Base-by-base conservation (phyloP, 306 rosid species). In the Rosa rugosa region DNA sequence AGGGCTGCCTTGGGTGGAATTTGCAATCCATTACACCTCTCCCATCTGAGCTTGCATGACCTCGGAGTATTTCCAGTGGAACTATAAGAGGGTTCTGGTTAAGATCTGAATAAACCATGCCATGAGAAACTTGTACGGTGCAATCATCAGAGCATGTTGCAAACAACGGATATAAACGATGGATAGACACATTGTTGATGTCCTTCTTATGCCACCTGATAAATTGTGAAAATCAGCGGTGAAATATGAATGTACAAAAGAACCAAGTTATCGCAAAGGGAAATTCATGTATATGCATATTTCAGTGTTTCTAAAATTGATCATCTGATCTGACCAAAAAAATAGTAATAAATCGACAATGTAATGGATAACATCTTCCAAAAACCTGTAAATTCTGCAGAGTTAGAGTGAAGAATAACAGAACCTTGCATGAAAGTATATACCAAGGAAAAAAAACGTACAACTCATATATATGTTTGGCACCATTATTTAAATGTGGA, bases 1-100 rank as follows among this genome's bases (percentile, higher is more conserved):
- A 95, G 13, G 98, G 98, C 77, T 91, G 96, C 85, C 93, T 85
- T 2, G 99, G 99, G 87, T 95, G 98, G 83, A 95, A 92, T 82
- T 88, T 95, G 78, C 99, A 92, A 79, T 95, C 97, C 90, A 95
- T 62, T 78, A 92, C 90, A 81, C 99, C 98, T 90, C 98, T 89
- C 57, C 94, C 99, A 46, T 90, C 83, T 59, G 96, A 79, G 82
- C 63, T 86, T 75, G 77, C 49, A 88, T 94, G 98, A 69, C 99
- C 97, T 14, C 94, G 87, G 25, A 94, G 92, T 82, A 89, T 91
- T 85, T 92, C 92, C 75, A 95, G 64, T 20, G 98, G 99, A 78
- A 91, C 97, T 66, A 95, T 87, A 44, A 92, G 97, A 75, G 98
- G 98, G 86, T 92, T 89, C 84, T 95, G 87, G 78, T 91, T 95